Base-by-base conservation (phyloP, 2,329 filamentous ascomycete genomes). In the Cladophialophora psammophila region DNA sequence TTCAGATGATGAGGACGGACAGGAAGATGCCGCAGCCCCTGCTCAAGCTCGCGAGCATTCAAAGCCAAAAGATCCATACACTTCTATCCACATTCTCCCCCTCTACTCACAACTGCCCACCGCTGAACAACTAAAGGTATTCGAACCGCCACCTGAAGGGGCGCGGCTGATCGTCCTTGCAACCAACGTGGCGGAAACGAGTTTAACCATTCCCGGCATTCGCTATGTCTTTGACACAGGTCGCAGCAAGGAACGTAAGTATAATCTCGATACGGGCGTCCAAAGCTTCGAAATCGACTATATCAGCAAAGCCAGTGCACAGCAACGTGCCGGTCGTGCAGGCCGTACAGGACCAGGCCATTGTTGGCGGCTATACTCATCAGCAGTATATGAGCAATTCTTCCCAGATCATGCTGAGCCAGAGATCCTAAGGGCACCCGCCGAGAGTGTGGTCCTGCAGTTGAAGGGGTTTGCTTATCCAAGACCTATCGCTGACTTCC, bases 221-320 rank as follows among this genome's bases (percentile, higher is more conserved):
- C 88, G 92, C 67, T 99, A 97, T 75, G 95, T 99, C 8, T 97
- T 99, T 69, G 94, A 98, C 78, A 94, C 92, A 71, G 95, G 95
- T 38, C 86, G 96, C 58, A 91, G 92, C 40, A 99, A 99, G 78
- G 94, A 97, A 78, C 90, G 94, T 69, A 91, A 90, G 65, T 98
- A 95, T 74, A 92, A 98, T 76, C 85, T 88, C n/a, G 82, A 87
- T 10, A 97, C 91, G 8, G 94, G 94, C 3, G 94, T 99, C 0
- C 95, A 99, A 77, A 97, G 91, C 75, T 99, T 97, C 76, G 91
- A 97, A 74, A 88, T 99, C 61, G 91, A 91, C 48, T 99, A 94
- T 93, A 96, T 98, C 76, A 97, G 94, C 81, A 98, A 99, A 81
- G 95, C 95, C 34, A 96, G 93, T 77, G 94, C 95, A 7, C 91